Base-by-base conservation (phyloP, 768 basidiomycete species). In the Megacollybia marginata region DNA sequence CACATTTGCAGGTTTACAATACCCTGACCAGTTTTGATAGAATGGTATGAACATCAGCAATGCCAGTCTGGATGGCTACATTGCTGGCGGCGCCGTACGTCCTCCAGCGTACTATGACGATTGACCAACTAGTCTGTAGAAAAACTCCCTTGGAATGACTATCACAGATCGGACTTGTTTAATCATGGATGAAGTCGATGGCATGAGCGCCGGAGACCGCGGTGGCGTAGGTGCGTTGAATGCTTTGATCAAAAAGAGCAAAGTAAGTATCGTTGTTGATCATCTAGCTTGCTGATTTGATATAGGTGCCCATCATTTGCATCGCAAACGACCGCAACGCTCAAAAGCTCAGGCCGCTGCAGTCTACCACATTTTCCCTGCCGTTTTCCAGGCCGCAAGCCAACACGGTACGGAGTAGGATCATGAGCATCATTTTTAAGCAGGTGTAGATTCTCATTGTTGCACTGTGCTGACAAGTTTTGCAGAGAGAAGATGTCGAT, bases 101-200 rank as follows among this genome's bases (percentile, higher is more conserved):
- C 6, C 23, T 28, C 23, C 6, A 28, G 6, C 23, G 6, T 28
- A 28, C 6, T 6, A 28, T 28, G 23, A 28, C 23, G 23, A 28
- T 28, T 28, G 23, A 28, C 23, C 23, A 28, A 28, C 23, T 28
- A 28, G 23, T 28, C 23, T 28, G 23, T 28, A 28, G 23, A 28
- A 28, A 28, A 28, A 28, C 23, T 78, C 80, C 1, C 68, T 79
- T 1, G 93, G 88, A 2, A 72, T 94, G 2, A 61, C 70, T 13
- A 82, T 97, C 55, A 92, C 88, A 0, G 79, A 88, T 57, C 80
- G 74, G 62, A 80, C 88, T 0, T 91, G 92, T 55, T 71, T 99
- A 42, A 98, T 99, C 62, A 97, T 99, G 95, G 96, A 99, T 59
- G 96, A 99, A 63, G 95, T 98, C 2, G 96, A 99, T 56, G 96